Evolutionary conservation across 108 stramenopile genomes (phyloP), one percentile per base, ranked within the genome.

Genomic region (Licmophora abbreviata): DNA sequence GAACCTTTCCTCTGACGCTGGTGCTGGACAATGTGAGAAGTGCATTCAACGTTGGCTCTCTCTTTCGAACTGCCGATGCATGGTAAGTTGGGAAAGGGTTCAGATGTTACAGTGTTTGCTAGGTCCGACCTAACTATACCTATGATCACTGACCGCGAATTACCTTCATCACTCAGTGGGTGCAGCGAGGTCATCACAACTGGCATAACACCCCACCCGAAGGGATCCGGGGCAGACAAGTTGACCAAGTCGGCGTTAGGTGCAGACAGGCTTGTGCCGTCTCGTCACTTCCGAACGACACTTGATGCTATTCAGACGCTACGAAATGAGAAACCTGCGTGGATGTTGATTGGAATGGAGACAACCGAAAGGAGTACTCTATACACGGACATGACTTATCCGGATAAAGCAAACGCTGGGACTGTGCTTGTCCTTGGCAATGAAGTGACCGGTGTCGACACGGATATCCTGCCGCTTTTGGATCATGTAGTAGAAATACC

Each of bases 51-150:
- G 92, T 94, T 6, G 92, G 92, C 21, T 80, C 77, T 37, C 62
- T 94, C 5, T 90, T 76, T 69, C 74, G 92, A 27, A 76, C 92
- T 8, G 92, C 92, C 0, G 92, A 93, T 58, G 84, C 88, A 11
- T 71, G n/a, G n/a, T n/a, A n/a, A n/a, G n/a, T n/a, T n/a, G n/a
- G n/a, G n/a, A 73, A 46, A 67, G 56, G 30, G 48, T 49, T 53
- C 31, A 42, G 3, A 33, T 30, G 44, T 35, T 12, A 35, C 12
- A 11, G 34, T 35, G 9, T 9, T 35, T 11, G 34, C 12, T 35
- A 35, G 34, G 9, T 35, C 11, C 9, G 11, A 9, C 34, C 34
- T 12, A 35, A 35, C 11, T 35, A 11, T 12, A 37, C 23, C 12
- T n/a, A n/a, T n/a, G n/a, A n/a, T n/a, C n/a, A n/a, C n/a, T n/a